Evolutionary conservation across 352 stramenopile genomes (phyloP).

Genomic region (Phytophthora pistaciae): DNA sequence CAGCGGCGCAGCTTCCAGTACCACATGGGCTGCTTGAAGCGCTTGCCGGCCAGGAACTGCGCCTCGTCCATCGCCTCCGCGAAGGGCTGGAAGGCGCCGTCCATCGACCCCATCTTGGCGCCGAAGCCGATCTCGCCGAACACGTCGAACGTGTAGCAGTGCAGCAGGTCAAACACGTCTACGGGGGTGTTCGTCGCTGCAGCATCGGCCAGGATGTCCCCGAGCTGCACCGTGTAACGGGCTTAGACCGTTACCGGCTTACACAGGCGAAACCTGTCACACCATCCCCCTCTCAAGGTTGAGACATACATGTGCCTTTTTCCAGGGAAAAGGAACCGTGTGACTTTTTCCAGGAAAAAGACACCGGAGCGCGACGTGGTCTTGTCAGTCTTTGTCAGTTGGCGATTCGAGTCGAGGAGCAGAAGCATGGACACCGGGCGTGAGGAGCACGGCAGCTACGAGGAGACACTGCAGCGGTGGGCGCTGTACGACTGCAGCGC

Average conservation of each 20-base stretch:
- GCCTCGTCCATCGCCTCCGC: constrained; percentile 42
- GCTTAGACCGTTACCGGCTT: too few species aligned
- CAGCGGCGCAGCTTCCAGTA: constrained; percentile 54
- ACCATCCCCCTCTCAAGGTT: too few species aligned
- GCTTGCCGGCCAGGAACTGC: constrained; percentile 30
- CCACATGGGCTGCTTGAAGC: constrained; percentile 47
- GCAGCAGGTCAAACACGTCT: constrained; percentile 48
- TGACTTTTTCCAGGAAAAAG: too few species aligned
- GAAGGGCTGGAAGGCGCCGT: constrained; percentile 46
- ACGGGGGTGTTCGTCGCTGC: constrained; percentile 13
- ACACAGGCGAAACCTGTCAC: too few species aligned
- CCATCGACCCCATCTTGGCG: constrained; percentile 39
- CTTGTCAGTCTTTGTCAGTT: too few species aligned
- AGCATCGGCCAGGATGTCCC: constrained; percentile 29
- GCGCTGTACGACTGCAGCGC: background rate
- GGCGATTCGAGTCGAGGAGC: too few species aligned
- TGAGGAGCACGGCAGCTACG: background rate
- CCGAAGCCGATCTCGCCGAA: constrained; percentile 60
- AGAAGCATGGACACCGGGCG: too few species aligned
- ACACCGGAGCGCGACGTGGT: too few species aligned
- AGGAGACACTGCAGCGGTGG: background rate
- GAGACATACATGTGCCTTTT: too few species aligned
- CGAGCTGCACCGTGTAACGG: constrained; percentile 42
- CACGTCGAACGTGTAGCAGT: constrained; percentile 53
- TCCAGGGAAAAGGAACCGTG: too few species aligned